These are phyloP conservation scores for Salvia hispanica DNA, from an alignment of 257 asterid species.

Conservation along the genomic window DNA sequence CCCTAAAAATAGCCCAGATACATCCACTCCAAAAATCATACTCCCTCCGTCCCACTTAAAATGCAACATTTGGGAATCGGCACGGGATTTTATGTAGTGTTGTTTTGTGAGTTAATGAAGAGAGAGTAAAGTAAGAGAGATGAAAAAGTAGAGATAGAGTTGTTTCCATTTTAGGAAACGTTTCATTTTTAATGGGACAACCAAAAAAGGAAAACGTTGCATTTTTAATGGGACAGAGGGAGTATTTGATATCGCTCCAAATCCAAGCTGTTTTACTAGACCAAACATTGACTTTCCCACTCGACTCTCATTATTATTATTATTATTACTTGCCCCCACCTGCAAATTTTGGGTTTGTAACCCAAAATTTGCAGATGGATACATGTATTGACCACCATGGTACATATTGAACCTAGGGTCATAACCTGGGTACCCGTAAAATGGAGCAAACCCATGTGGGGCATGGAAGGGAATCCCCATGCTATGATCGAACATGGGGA, in stretches of 20 bases:
- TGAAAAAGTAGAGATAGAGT: no score
- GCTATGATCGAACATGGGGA: conserved; percentile 24
- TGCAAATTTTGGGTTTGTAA: conserved; percentile 26
- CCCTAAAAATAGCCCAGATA: conserved; percentile 15
- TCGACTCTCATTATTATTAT: conserved; percentile 9
- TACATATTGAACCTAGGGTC: conserved; percentile 22
- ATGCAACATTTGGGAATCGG: no score
- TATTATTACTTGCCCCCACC: background rate
- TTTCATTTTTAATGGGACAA: no score
- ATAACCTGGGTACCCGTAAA: conserved; percentile 30
- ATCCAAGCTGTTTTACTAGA: conserved; percentile 40
- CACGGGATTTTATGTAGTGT: no score
- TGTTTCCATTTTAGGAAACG: no score
- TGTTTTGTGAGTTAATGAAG: no score
- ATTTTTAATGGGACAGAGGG: no score
- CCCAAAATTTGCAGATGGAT: conserved; percentile 31
- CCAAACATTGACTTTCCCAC: conserved; percentile 41
- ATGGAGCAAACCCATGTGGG: conserved; percentile 28
- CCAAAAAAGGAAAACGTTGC: no score
- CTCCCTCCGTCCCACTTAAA: no score
- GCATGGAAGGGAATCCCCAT: conserved; percentile 32
- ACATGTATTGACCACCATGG: conserved; percentile 24
- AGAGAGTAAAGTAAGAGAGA: no score
- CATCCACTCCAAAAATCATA: conserved; percentile 48
- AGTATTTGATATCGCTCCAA: conserved; percentile 46